These are phyloP conservation scores for Coemansia sp. DNA, from an alignment of 192 early-diverging fungal genomes.

Conservation along the genomic window DNA sequence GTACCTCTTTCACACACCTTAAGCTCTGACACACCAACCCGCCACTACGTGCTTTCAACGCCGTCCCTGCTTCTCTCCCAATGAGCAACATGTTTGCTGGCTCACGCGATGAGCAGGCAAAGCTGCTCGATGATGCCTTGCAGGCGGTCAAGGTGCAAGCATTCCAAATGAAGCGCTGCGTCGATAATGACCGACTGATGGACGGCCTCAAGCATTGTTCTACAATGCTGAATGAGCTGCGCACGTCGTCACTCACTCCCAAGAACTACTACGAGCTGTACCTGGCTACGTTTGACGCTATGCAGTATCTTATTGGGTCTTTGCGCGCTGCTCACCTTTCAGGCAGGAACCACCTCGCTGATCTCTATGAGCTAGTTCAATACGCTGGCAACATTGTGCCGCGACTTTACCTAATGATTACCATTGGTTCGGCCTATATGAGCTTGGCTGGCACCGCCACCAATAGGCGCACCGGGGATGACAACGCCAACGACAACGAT, in stretches of 20 bases:
- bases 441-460: constrained; percentile 54
- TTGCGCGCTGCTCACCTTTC: constrained; percentile 86
- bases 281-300: constrained; percentile 97
- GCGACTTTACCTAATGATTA: constrained; percentile 98
- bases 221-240: constrained; percentile 93
- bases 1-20: no score
- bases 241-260: constrained; percentile 90
- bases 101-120: constrained; percentile 75
- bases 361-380: constrained; percentile 97
- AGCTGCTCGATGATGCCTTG: constrained; percentile 88
- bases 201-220: constrained; percentile 98
- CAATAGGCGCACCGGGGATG: neutral
- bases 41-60: no score
- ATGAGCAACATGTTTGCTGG: constrained; percentile 43
- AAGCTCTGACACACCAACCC: no score
- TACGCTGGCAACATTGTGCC: constrained; percentile 99
- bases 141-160: constrained; percentile 90
- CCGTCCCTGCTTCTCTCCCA: no score
- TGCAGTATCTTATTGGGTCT: constrained; percentile 87
- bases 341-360: constrained; percentile 77
- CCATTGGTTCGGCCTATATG: constrained; percentile 96
- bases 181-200: constrained; percentile 87
- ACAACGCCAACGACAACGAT: neutral
- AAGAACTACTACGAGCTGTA: constrained; percentile 99
- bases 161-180: constrained; percentile 90